Evolutionary conservation across 2,329 filamentous ascomycete genomes (phyloP).

Genomic region (Ophiostoma australiae): DNA sequence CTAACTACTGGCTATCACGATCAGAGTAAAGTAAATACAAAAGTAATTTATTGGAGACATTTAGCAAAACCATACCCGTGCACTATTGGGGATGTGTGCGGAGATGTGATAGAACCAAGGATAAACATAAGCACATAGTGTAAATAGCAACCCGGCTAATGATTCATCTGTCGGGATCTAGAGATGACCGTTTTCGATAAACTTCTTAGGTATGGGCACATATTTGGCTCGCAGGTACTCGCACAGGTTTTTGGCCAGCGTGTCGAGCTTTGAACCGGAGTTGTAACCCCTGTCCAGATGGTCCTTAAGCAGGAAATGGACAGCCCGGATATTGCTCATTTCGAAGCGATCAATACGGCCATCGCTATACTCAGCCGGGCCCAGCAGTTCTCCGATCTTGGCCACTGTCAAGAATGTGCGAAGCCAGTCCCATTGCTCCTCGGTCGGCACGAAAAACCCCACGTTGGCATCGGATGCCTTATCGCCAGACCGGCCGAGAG

Average conservation of each 20-base stretch:
- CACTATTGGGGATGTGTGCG: neutral
- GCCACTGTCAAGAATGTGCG: neutral
- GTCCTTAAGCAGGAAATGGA: conserved; percentile 39
- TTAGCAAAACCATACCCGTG: neutral
- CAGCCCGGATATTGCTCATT: conserved; percentile 29
- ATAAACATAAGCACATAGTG: neutral
- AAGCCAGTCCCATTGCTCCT: neutral
- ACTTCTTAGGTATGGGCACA: conserved; percentile 16
- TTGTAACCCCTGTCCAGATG: conserved; percentile 44
- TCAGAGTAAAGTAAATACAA: neutral
- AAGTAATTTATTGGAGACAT: neutral
- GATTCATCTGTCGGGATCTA: neutral
- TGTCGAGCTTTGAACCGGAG: conserved; percentile 45
- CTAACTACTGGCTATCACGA: neutral
- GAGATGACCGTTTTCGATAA: neutral
- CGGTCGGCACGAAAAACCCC: neutral
- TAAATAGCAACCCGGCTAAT: neutral
- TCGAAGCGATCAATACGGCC: neutral
- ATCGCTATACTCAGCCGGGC: neutral
- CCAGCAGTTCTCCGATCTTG: neutral
- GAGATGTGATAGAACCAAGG: neutral
- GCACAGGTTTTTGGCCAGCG: conserved; percentile 49
- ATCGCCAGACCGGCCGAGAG: neutral
- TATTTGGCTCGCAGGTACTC: conserved; percentile 34
- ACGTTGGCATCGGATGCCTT: neutral